These are phyloP conservation scores for Hygrophoropsis aurantiaca DNA, from an alignment of 768 basidiomycete species.

Conservation along the genomic window DNA sequence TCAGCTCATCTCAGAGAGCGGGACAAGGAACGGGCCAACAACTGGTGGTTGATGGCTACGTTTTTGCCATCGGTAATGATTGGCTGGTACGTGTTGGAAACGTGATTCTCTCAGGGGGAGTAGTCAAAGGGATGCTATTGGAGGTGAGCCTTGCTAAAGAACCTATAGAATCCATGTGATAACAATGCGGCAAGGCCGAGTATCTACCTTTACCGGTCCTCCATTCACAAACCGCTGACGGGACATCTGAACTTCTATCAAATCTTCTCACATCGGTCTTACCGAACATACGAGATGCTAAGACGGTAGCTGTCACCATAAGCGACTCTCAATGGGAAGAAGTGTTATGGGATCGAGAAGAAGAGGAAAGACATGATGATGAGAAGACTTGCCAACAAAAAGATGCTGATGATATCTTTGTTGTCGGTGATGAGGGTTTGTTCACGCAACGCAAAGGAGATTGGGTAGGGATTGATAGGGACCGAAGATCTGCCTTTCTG, in stretches of 20 bases:
- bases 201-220: slow-evolving; percentile 76
- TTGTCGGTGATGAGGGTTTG: slow-evolving; percentile 57
- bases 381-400: slow-evolving; percentile 19
- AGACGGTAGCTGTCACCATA: slow-evolving; percentile 75
- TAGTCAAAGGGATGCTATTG: slow-evolving; percentile 79
- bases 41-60: slow-evolving; percentile 67
- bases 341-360: slow-evolving; percentile 73
- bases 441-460: slow-evolving; percentile 54
- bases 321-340: slow-evolving; percentile 82
- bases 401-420: slow-evolving; percentile 56
- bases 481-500: slow-evolving; percentile 75
- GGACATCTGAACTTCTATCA: slow-evolving; percentile 71
- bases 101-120: slow-evolving; percentile 72
- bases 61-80: slow-evolving; percentile 77
- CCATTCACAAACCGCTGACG: slow-evolving; percentile 61
- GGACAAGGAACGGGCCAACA: slow-evolving; percentile 58
- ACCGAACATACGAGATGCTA: slow-evolving; percentile 71
- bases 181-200: slow-evolving; percentile 56
- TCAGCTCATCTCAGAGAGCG: slow-evolving; percentile 36
- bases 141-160: slow-evolving; percentile 49
- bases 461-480: slow-evolving; percentile 78
- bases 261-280: slow-evolving; percentile 74
- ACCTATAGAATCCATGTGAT: slow-evolving; percentile 1
- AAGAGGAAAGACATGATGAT: slow-evolving; percentile 42
- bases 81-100: slow-evolving; percentile 82